Percentiles rank a stretch among this genome's conserved stretches.
phyloP scores from a whole-genome alignment of 495 filamentous ascomycete genomes.

The Cercophora samala region DNA sequence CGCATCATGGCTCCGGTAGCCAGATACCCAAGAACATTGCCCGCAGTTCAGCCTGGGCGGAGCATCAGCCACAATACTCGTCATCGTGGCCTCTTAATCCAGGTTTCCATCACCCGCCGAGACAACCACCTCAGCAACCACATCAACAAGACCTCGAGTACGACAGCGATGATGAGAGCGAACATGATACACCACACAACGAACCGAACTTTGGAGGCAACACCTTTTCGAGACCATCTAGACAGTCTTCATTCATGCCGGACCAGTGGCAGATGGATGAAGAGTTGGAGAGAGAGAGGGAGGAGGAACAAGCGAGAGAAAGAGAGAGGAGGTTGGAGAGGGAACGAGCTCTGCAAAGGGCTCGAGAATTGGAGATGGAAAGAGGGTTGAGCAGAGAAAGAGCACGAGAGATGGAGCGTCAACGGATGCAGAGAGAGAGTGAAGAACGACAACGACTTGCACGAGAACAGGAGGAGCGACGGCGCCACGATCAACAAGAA shows the following conservation, averaged over 20 bases:
- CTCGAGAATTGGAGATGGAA: neutral
- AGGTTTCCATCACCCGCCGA: conserved; percentile 7
- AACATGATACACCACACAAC: conserved; percentile 8
- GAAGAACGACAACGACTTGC: neutral
- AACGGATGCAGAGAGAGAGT: neutral
- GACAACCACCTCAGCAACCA: neutral
- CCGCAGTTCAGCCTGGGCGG: conserved; percentile 20
- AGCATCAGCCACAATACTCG: conserved; percentile 19
- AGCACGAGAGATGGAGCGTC: neutral
- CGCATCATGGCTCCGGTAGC: neutral
- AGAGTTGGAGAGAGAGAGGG: neutral
- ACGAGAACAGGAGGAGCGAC: neutral
- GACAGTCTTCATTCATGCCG: neutral
- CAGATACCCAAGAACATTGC: conserved; percentile 5
- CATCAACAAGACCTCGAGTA: neutral
- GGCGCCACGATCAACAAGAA: neutral
- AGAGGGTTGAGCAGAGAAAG: neutral
- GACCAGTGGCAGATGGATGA: neutral
- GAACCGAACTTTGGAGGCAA: conserved; percentile 1
- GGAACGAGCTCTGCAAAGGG: neutral
- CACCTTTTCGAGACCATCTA: neutral
- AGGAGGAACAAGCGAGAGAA: conserved; percentile 3
- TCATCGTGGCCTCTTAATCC: conserved; percentile 26
- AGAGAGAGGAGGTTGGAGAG: neutral
- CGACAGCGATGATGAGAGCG: conserved; percentile 23